Base-by-base conservation (phyloP, 768 basidiomycete genomes). In the Suillus alpinus region DNA sequence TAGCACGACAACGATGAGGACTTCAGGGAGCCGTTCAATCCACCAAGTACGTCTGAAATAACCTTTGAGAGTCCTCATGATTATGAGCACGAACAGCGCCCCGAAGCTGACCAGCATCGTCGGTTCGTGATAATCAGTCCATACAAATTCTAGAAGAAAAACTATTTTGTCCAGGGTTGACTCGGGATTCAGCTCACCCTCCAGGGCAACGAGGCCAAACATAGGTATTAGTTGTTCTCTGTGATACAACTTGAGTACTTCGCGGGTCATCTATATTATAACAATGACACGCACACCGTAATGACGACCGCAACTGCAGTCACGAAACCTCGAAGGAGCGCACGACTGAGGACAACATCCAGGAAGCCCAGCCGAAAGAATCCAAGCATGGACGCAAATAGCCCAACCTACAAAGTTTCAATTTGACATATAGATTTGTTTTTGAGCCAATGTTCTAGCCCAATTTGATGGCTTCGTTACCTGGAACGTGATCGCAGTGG, bases 301-400 rank as follows among this genome's bases (percentile, higher is more conserved):
- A 98, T 95, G 46, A 98, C 88, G 7, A 90, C 81, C 1, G 89
- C 92, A 31, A 95, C 82, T 16, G 94, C 93, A 1, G 88, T 86
- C 49, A 96, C 84, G 70, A 96, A 95, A 3, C 95, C 95, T 32
- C 92, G 83, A 58, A 96, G 80, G 14, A 96, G 80, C 4, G 94
- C 92, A 57, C 94, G 87, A 67, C 92, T 94, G 32, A 98, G 82
- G 6, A 96, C 91, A 13, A 96, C 95, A 71, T 98, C 95, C 57
- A 96, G 85, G 74, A 96, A 96, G 2, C 95, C 94, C 10, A 98
- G 79, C 29, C 94, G 83, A 70, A 95, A 88, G 67, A 96, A 84
- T 3, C 95, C 95, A 34, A 97, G 81, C 29, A 91, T 71, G 62
- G 92, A 94, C 1, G 93, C 88, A 64, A 97, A 89, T 36, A 95